Evolutionary conservation across 1,139 yeast species (phyloP).

Genomic region (Protomyces arabidopsidicola): DNA sequence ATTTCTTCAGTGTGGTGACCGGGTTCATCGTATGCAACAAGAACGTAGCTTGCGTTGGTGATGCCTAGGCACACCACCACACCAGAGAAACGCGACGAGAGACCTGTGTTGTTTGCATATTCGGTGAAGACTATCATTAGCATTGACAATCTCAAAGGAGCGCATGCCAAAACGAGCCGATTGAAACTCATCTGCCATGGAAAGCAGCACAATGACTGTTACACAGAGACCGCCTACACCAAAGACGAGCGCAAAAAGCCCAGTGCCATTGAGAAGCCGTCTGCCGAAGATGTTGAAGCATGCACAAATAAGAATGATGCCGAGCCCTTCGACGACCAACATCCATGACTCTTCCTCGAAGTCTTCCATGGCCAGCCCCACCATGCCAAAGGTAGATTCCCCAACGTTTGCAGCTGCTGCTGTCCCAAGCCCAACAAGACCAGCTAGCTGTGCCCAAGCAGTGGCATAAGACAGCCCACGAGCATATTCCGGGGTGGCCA

Average conservation of each 20-base stretch:
- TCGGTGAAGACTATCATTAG: slow-evolving; percentile 28
- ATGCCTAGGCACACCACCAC: slow-evolving; percentile 49
- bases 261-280: slow-evolving; percentile 33
- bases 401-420: slow-evolving; percentile 36
- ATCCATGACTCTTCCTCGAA: slow-evolving; percentile 30
- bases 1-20: slow-evolving; percentile 83
- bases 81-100: slow-evolving; percentile 32
- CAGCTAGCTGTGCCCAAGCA: slow-evolving; percentile 34
- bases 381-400: slow-evolving; percentile 35
- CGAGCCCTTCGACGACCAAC: slow-evolving; percentile 31
- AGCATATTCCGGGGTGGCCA: slow-evolving; percentile 35
- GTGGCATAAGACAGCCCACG: slow-evolving; percentile 30
- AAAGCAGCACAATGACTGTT: slow-evolving; percentile 34
- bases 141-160: background rate
- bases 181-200: slow-evolving; percentile 34
- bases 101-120: slow-evolving; percentile 34
- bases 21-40: slow-evolving; percentile 77
- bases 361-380: slow-evolving; percentile 30
- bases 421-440: slow-evolving; percentile 35
- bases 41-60: slow-evolving; percentile 71
- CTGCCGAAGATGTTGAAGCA: slow-evolving; percentile 34
- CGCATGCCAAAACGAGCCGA: slow-evolving; percentile 33
- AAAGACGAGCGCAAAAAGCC: slow-evolving; percentile 35
- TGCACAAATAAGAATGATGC: slow-evolving; percentile 23
- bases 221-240: slow-evolving; percentile 35